Evolutionary conservation across 345 rosid species (phyloP), one percentile per base, ranked within the genome.

Genomic region (Raphanus raphanistrum): DNA sequence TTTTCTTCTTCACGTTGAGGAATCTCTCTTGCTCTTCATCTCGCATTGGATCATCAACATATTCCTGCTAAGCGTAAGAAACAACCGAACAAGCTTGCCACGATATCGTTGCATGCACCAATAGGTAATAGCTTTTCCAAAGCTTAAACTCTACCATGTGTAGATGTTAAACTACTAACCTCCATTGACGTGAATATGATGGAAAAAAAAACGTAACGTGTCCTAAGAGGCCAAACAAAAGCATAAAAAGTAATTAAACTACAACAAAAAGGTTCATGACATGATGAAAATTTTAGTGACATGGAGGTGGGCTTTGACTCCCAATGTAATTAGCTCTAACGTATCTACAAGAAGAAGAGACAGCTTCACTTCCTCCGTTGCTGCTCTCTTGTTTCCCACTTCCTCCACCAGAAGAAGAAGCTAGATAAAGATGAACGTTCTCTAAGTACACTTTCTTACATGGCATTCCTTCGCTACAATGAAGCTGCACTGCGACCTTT

Each of bases 261-360:
- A 68, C 74, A 50, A 66, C 17, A 45, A 48, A 17, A 73, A 67
- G 55, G 3, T 48, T 68, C n/a, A 72, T 58, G 28, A 58, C 29
- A 63, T 60, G 38, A 55, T 61, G 7, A 28, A 66, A 71, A 58
- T 1, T 35, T 68, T 70, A 74, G 35, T 41, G 79, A 72, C 90
- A 86, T 7, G 90, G 92, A 35, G 88, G 89, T 59, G 88, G 88
- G 57, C 87, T 79, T 68, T 84, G 89, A 58, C 84, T 83, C 45
- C 93, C 90, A 71, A 81, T 77, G 75, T 86, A 84, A 54, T 80
- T 82, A 71, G 85, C 89, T 73, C 75, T 84, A n/a, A 86, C 89
- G 75, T 87, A 83, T 75, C 81, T 73, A 74, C 90, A 87, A 21
- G 89, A 81, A 2, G 88, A 82, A 75, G 83, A 83, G 15, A 75